These are phyloP conservation scores for Mucor racemosus DNA, from an alignment of 371 early-diverging fungal genomes.

Conservation along the genomic window DNA sequence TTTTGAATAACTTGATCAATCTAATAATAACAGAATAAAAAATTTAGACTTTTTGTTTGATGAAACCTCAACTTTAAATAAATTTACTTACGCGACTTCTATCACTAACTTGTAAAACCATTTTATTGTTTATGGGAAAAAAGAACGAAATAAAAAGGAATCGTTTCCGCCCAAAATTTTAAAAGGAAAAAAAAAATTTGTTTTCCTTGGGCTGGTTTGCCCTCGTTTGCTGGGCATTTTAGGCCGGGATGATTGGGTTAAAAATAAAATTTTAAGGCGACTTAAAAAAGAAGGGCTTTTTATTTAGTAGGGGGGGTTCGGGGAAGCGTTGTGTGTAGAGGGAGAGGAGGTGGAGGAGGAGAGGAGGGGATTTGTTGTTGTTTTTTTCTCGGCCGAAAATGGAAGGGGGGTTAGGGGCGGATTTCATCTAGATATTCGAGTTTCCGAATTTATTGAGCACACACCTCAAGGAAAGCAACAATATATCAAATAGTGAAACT, in stretches of 20 bases:
- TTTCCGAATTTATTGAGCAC: too few species aligned
- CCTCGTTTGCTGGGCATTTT: neutral
- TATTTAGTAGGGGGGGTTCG: neutral
- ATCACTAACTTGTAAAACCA: neutral
- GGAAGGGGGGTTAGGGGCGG: neutral
- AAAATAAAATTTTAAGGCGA: constrained; percentile 12
- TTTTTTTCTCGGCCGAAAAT: neutral
- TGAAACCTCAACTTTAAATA: neutral
- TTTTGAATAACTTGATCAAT: constrained; percentile 5
- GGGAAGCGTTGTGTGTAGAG: neutral
- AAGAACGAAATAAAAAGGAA: constrained; percentile 3
- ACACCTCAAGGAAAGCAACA: neutral
- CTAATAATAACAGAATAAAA: neutral
- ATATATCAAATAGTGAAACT: neutral
- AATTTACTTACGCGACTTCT: constrained; percentile 13
- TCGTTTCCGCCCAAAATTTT: neutral
- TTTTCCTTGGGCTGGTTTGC: neutral
- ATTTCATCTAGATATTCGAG: neutral
- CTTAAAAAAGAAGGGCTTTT: neutral
- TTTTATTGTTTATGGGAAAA: constrained; percentile 11
- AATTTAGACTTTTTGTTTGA: too few species aligned
- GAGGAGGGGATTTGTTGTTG: neutral
- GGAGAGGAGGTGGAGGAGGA: neutral
- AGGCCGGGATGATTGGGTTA: neutral
- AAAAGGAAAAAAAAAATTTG: constrained; percentile 1